Conservation (phyloP, 2,329 filamentous ascomycete genomes). For the Venturia pyrina region DNA sequence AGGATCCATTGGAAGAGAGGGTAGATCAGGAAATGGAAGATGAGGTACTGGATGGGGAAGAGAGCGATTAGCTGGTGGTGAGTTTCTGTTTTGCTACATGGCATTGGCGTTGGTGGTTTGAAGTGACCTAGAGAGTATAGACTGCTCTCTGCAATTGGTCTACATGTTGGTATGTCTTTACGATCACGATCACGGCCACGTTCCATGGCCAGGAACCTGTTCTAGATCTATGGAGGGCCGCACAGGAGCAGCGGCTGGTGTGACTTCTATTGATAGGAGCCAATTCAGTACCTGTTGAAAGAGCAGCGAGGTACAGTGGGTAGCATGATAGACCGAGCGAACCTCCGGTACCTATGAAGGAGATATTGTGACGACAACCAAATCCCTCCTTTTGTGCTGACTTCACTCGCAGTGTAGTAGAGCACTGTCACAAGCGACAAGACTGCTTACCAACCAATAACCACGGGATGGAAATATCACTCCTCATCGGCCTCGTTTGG, state of each 20-base stretch:
- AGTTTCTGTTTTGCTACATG: neutral
- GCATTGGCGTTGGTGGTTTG: neutral
- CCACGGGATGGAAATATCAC: neutral
- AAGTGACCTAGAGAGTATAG: neutral
- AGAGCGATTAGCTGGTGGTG: constrained; percentile 3
- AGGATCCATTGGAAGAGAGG: constrained; percentile 11
- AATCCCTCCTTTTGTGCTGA: neutral
- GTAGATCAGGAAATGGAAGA: constrained; percentile 8
- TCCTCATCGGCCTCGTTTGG: neutral
- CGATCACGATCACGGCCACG: neutral
- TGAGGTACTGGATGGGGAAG: constrained; percentile 11
- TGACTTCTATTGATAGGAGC: neutral
- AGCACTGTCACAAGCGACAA: neutral
- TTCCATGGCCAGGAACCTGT: neutral
- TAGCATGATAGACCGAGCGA: neutral
- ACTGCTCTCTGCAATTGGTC: neutral
- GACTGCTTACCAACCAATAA: neutral
- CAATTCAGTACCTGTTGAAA: neutral
- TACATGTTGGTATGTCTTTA: neutral
- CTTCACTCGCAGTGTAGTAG: neutral
- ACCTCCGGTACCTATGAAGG: neutral
- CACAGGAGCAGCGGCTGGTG: neutral
- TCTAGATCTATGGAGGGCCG: neutral
- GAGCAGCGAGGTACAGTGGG: neutral
- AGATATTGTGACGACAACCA: neutral